Evolutionary conservation across 108 stramenopile species (phyloP).

Genomic region (Fragilariopsis cylindrus): DNA sequence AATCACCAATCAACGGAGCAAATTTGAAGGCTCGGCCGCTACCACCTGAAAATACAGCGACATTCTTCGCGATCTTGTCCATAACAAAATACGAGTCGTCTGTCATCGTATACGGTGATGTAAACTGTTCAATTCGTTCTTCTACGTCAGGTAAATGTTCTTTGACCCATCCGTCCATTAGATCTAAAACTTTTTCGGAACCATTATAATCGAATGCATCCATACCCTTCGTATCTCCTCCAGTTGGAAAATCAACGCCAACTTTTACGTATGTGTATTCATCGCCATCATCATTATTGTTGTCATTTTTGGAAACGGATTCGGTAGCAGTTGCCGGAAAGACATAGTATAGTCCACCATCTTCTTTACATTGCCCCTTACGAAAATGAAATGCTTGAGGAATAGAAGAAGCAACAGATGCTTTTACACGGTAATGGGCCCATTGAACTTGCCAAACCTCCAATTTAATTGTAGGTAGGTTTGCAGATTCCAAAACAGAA

Average conservation of each 20-base stretch:
- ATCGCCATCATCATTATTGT: conserved; percentile 28
- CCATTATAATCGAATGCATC: conserved; percentile 40
- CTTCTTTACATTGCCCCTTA: conserved; percentile 26
- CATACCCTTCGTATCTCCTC: conserved; percentile 34
- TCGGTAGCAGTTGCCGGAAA: conserved; percentile 47
- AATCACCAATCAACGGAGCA: conserved; percentile 45
- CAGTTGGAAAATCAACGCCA: conserved; percentile 43
- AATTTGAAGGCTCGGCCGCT: conserved; percentile 50
- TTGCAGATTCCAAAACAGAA: conserved; percentile 25
- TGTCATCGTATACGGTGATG: conserved; percentile 48
- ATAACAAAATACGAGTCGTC: conserved; percentile 48
- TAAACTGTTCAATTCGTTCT: conserved; percentile 31
- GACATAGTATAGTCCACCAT: conserved; percentile 45
- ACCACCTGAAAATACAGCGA: conserved; percentile 47
- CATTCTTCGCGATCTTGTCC: conserved; percentile 40
- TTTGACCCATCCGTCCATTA: conserved; percentile 42
- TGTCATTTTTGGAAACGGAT: conserved; percentile 10
- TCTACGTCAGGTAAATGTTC: conserved; percentile 38
- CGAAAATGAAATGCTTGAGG: conserved; percentile 46
- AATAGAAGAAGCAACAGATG: conserved; percentile 28
- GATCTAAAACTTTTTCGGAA: conserved; percentile 27
- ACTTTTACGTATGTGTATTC: conserved; percentile 39
- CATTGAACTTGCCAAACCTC: conserved; percentile 49
- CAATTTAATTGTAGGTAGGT: conserved; percentile 26
- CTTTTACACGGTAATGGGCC: conserved; percentile 44